These are phyloP conservation scores for Pseudozyma hubeiensis DNA, from an alignment of 1,284 basidiomycete species.

Conservation along the genomic window DNA sequence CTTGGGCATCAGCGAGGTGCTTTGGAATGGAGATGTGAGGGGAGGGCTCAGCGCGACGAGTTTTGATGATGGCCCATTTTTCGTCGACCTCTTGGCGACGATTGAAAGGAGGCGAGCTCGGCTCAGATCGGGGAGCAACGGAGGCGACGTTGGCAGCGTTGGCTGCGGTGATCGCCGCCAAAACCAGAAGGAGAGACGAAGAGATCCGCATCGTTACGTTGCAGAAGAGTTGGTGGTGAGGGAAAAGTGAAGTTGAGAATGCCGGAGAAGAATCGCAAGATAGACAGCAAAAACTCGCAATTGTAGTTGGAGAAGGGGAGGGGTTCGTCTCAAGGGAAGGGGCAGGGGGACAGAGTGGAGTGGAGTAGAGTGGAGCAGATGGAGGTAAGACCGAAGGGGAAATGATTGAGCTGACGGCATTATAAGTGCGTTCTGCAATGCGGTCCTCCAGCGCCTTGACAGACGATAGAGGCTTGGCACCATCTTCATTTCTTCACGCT, in stretches of 20 bases:
- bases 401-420: neutral
- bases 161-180: constrained; percentile 30
- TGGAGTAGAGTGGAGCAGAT: constrained; percentile 21
- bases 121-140: neutral
- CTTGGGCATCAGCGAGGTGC: constrained; percentile 5
- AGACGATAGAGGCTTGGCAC: no score
- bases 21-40: no score
- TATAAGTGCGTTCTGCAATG: constrained; percentile 21
- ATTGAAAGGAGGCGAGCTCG: no score
- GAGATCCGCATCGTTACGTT: constrained; percentile 32
- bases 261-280: neutral
- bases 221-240: neutral
- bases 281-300: neutral
- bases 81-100: neutral
- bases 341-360: constrained; percentile 21
- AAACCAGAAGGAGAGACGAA: constrained; percentile 27
- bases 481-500: no score
- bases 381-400: constrained; percentile 3
- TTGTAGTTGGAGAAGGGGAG: neutral
- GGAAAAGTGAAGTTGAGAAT: neutral
- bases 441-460: neutral
- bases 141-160: constrained; percentile 12
- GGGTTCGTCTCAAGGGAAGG: neutral
- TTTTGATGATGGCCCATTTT: no score
- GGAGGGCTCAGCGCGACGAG: no score